phyloP scores from a whole-genome alignment of 768 basidiomycete genomes.

The Coprinopsis marcescibilis region DNA sequence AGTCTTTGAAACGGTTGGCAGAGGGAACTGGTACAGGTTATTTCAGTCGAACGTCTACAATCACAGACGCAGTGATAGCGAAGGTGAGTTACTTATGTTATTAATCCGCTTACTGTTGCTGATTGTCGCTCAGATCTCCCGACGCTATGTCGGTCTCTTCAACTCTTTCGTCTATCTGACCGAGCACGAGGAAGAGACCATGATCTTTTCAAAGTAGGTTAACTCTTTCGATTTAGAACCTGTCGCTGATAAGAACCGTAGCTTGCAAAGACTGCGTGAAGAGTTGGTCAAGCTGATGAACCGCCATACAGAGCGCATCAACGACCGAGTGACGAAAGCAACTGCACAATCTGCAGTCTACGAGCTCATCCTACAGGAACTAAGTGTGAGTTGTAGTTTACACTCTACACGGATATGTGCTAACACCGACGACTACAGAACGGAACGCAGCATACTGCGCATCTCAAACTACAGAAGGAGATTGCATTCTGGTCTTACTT shows the following conservation, averaged over 20 bases:
- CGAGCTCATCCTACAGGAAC: constrained; percentile 66
- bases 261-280: constrained; percentile 77
- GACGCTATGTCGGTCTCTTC: constrained; percentile 76
- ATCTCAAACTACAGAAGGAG: constrained; percentile 83
- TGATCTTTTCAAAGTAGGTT: constrained; percentile 91
- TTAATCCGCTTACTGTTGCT: neutral
- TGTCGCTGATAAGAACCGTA: constrained; percentile 25
- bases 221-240: neutral
- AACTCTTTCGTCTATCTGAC: constrained; percentile 78
- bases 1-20: constrained; percentile 75
- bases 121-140: constrained; percentile 47
- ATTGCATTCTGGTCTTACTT: constrained; percentile 81
- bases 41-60: constrained; percentile 52
- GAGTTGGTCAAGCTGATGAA: constrained; percentile 75
- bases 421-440: constrained; percentile 34
- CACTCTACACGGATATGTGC: neutral
- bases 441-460: constrained; percentile 64
- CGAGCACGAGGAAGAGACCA: constrained; percentile 83
- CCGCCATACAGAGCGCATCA: constrained; percentile 63
- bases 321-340: constrained; percentile 54
- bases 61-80: constrained; percentile 65
- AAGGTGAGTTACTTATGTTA: constrained; percentile 35
- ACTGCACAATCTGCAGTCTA: constrained; percentile 70
- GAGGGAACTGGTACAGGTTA: constrained; percentile 63
- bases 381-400: constrained; percentile 58